These are phyloP conservation scores for Corylus avellana DNA, from an alignment of 306 rosid species.

Conservation along the genomic window DNA sequence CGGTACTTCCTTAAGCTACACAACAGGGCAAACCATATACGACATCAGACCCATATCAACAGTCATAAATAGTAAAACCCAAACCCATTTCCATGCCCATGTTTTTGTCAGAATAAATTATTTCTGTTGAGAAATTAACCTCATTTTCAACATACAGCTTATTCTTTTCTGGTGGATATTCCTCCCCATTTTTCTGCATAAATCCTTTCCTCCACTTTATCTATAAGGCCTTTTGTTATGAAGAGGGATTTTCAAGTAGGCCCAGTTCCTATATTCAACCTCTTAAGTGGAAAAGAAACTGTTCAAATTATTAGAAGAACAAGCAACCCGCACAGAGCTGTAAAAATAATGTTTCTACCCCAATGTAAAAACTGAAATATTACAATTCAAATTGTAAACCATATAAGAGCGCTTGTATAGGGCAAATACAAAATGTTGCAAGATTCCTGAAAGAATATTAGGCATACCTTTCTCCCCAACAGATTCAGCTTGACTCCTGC, in stretches of 20 bases:
- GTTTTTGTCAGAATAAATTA: not conserved
- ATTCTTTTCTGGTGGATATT: not conserved
- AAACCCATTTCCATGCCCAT: not conserved
- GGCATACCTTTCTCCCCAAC: conserved; percentile 48
- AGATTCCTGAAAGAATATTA: conserved; percentile 8
- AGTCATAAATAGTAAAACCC: not conserved
- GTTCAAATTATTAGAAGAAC: not conserved
- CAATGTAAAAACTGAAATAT: conserved; percentile 14
- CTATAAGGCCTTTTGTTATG: conserved; percentile 3
- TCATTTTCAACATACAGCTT: not conserved
- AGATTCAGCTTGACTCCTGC: conserved; percentile 38
- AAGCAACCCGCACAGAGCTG: not conserved
- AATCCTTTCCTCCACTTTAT: conserved; percentile 17
- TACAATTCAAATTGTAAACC: not conserved
- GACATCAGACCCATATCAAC: not conserved
- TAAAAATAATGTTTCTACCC: not conserved
- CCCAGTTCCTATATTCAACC: not conserved
- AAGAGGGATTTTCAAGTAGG: not conserved
- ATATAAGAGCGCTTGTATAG: not conserved
- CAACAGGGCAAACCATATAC: not conserved
- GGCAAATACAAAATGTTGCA: not conserved
- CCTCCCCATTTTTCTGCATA: not conserved
- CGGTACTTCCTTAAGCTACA: not conserved
- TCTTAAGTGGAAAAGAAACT: not conserved
- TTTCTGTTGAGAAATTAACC: not conserved